Evolutionary conservation across 495 filamentous ascomycete species (phyloP), one percentile per base, ranked within the genome.

Genomic region (Antarctomyces pellizariae): DNA sequence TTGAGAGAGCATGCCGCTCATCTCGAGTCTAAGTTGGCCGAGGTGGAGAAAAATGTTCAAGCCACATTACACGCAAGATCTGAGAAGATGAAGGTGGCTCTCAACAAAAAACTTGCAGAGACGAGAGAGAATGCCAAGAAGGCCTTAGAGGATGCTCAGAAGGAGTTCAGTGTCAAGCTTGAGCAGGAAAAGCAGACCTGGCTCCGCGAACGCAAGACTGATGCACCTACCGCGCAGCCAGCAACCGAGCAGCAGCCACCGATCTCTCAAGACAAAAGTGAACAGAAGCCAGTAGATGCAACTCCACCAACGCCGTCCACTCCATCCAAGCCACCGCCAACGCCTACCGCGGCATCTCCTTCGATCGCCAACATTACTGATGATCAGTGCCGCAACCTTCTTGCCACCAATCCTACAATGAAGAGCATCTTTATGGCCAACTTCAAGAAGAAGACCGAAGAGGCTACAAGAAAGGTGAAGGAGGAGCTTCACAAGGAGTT

Each of bases 21-120:
- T n/a, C n/a, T n/a, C n/a, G n/a, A n/a, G n/a, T n/a, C 28, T 13
- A 29, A 39, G 4, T 34, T 64, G 3, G 48, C 56, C 1, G 56
- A 61, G 21, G 47, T 50, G 5, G 60, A 67, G 36, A 52, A 61
- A 16, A 62, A 63, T 35, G 46, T 42, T 9, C 36, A 64, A 22
- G 41, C 29, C 23, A 71, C 64, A 30, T 44, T 74, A 27, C 69
- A 74, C 36, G 53, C 58, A 30, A 62, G 75, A 16, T 61, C 70
- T 1, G 70, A 80, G 5, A 67, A 62, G 41, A 65, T 86, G 60
- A 83, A 77, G 44, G 58, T 58, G 11, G 48, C 59, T 7, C 62
- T 77, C 32, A 74, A 68, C 30, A 68, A 60, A 37, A 77, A 71
- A 40, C 52, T 90, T 4, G 53, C 47, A 3, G 74, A 84, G 31